Evolutionary conservation across 805 yeast genomes (phyloP), one percentile per base, ranked within the genome.

Genomic region (Saturnispora sanitii): DNA sequence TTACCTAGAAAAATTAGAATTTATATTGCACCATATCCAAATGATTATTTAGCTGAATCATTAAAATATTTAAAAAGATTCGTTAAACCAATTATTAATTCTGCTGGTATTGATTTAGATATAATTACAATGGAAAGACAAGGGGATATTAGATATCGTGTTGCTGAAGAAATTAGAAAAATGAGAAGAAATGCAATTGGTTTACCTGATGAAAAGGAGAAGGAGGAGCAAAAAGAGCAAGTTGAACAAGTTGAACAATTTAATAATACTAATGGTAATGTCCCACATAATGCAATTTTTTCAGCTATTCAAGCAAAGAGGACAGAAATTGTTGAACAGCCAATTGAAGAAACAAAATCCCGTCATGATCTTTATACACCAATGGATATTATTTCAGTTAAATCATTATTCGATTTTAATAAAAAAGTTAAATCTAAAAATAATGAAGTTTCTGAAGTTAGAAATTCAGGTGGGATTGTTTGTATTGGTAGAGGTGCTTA

Each of bases 11-110:
- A 79, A 50, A 65, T 92, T 35, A 76, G 83, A 2, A 77, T 92
- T 2, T 88, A 79, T 57, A 72, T 88, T 42, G 94, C 95, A 0
- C 98, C 98, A n/a, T 96, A 97, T 7, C 97, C 98, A 17, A 83
- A 84, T 52, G 96, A 90, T 57, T 84, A 76, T 50, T 62, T 90
- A 37, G 92, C 79, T 32, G 80, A 77, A 42, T 76, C 90, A 9
- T 55, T 82, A 60, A 73, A 71, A 45, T 72, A 83, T 40, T 85
- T 88, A 68, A 73, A 85, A 49, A 75, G 79, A 40, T 87, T 74
- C 55, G 71, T 86, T 48, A 90, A 90, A 62, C 98, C 98, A 1
- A 69, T 88, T 2, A 64, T 90, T 49, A 83, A 81, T 49, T 71
- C 94, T 3, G 81, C 85, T 6, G 94, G 94, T 4, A 62, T 88